These are phyloP conservation scores for Helianthus tuberosus DNA, from an alignment of 129 eudicot genomes.

Conservation along the genomic window DNA sequence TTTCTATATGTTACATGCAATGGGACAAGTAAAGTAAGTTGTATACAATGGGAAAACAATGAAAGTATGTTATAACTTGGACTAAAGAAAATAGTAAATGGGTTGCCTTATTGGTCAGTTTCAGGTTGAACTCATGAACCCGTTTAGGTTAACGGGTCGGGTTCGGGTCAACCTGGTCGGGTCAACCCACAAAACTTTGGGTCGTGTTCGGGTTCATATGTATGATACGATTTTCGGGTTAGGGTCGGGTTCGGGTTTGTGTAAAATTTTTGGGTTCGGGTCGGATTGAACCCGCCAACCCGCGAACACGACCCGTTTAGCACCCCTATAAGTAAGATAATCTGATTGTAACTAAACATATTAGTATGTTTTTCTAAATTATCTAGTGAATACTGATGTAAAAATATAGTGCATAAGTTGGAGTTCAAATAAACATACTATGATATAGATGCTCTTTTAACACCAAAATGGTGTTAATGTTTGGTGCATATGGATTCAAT, in stretches of 20 bases:
- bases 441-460: background rate
- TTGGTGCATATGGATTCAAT: background rate
- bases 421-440: background rate
- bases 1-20: background rate
- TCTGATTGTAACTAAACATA: background rate
- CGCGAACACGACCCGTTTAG: no score
- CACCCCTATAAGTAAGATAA: background rate
- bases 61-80: background rate
- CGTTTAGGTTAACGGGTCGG: no score
- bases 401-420: background rate
- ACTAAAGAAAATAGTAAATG: background rate
- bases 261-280: no score
- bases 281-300: no score
- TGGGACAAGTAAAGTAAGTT: background rate
- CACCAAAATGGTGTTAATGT: conserved; percentile 6
- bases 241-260: no score
- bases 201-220: no score
- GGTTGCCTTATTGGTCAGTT: conserved; percentile 2
- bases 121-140: no score
- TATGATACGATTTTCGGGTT: no score
- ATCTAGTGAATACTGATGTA: conserved; percentile 1
- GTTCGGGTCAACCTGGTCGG: no score
- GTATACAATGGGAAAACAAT: background rate
- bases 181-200: no score
- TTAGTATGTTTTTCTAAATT: background rate